Percentiles rank a stretch among this genome's conserved stretches.
These are phyloP conservation scores for Flaveria robusta DNA, from an alignment of 129 eudicot genomes.

Conservation along the genomic window DNA sequence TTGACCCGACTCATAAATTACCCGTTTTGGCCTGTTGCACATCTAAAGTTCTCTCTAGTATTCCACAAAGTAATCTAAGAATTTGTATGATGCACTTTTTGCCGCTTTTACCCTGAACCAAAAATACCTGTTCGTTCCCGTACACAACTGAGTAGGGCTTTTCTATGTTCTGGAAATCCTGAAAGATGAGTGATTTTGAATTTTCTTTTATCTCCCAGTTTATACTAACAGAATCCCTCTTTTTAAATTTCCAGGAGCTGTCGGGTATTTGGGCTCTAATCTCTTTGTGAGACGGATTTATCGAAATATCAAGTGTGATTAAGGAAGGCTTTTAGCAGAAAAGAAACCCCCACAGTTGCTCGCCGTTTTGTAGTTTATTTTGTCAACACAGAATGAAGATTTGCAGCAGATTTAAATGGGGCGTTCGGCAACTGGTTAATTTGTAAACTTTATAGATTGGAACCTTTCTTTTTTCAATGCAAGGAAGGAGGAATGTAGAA, in stretches of 20 bases:
- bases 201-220: background rate
- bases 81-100: background rate
- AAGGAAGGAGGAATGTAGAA: conserved; percentile 37
- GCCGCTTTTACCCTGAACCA: background rate
- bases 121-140: background rate
- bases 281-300: conserved; percentile 88
- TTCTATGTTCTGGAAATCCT: background rate
- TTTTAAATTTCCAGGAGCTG: conserved; percentile 61
- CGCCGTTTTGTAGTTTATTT: conserved; percentile 41
- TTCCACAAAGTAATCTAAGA: background rate
- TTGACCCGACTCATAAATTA: background rate
- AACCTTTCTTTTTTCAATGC: conserved; percentile 11
- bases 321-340: conserved; percentile 14
- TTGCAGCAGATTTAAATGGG: conserved; percentile 21
- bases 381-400: conserved; percentile 32
- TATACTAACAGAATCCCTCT: background rate
- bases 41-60: background rate
- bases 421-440: conserved; percentile 22
- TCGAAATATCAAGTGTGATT: conserved; percentile 89
- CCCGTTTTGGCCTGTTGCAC: background rate
- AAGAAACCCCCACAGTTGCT: conserved; percentile 15
- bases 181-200: background rate
- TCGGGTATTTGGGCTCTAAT: conserved; percentile 84
- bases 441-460: conserved; percentile 34
- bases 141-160: background rate